These are phyloP conservation scores for Aspergillus campestris DNA, from an alignment of 495 filamentous ascomycete genomes.

Conservation along the genomic window DNA sequence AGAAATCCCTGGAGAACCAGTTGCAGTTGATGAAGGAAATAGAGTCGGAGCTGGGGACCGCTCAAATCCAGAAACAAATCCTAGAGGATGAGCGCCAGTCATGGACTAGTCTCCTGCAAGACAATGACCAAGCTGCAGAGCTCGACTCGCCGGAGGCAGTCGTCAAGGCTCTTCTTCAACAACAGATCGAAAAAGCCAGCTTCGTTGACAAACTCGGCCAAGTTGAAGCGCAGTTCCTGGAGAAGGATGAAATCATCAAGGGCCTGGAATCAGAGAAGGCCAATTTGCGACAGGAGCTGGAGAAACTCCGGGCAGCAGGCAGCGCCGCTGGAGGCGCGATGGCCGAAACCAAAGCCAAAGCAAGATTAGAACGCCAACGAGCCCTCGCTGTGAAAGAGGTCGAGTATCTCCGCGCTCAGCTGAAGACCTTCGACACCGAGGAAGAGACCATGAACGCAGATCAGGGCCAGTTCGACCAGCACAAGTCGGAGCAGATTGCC, in stretches of 20 bases:
- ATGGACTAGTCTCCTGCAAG: conserved; percentile 82
- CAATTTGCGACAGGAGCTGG: conserved; percentile 54
- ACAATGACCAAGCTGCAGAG: conserved; percentile 53
- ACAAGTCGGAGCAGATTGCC: conserved; percentile 65
- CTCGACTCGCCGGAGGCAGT: conserved; percentile 86
- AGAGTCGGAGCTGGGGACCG: conserved; percentile 65
- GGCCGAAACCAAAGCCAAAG: conserved; percentile 48
- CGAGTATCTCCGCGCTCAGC: conserved; percentile 83
- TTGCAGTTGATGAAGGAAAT: conserved; percentile 67
- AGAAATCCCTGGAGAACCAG: conserved; percentile 69
- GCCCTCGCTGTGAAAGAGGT: conserved; percentile 83
- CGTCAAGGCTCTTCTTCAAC: conserved; percentile 72
- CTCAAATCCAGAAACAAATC: conserved; percentile 71
- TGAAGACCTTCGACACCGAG: conserved; percentile 86
- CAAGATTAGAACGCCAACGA: conserved; percentile 77
- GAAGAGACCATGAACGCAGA: conserved; percentile 71
- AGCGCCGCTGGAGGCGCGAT: conserved; percentile 25
- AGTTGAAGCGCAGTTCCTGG: conserved; percentile 67
- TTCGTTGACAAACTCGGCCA: conserved; percentile 70
- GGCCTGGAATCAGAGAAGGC: conserved; percentile 59
- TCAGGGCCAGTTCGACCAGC: conserved; percentile 61
- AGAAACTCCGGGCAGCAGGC: conserved; percentile 48
- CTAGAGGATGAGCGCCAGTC: conserved; percentile 80
- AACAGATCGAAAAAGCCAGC: conserved; percentile 67
- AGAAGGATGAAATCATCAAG: conserved; percentile 72